Base-by-base conservation (phyloP, 306 rosid species). In the Prunus kanzakura region DNA sequence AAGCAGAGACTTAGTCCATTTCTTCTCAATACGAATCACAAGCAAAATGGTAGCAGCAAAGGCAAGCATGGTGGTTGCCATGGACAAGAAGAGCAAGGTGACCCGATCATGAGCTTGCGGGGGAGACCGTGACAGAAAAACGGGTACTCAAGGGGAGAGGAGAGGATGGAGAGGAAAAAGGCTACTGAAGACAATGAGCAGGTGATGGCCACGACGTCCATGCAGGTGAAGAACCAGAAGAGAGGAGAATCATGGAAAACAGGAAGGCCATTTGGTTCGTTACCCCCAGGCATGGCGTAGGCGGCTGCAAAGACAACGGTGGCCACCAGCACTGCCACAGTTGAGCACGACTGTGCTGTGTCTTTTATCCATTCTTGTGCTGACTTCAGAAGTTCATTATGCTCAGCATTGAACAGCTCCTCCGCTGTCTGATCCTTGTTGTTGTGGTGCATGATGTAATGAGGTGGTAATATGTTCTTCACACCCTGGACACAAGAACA, bases 221-320 rank as follows among this genome's bases (percentile, higher is more conserved):
- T 84, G 35, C 74, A 25, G 7, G 84, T 52, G 81, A 84, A 87
- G 12, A 84, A 27, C 25, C 62, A 20, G 77, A 84, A 87, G 46
- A 70, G 58, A 12, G 75, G 81, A 6, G 69, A 29, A 8, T 35
- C 14, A 3, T 29, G 51, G 72, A 67, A 43, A 67, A 43, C 18
- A 0, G 84, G 76, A 1, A 7, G 54, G 18, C 66, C 4, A 15
- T 3, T 45, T 19, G 20, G 20, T 9, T 13, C 20, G 35, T 57
- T 72, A 29, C 76, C 76, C 7, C 84, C 84, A 0, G 89, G 87
- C 3, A 83, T 49, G 0, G 85, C 61, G 62, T 83, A 81, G 11
- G 85, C 78, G 0, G 87, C 85, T 1, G 82, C 82, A 25, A 86
- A 83, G 52, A 75, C 89, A 0, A 83, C 85, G 0, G 86, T 69